Evolutionary conservation across 2,329 filamentous ascomycete genomes (phyloP).

Genomic region (Colletotrichum sidae): DNA sequence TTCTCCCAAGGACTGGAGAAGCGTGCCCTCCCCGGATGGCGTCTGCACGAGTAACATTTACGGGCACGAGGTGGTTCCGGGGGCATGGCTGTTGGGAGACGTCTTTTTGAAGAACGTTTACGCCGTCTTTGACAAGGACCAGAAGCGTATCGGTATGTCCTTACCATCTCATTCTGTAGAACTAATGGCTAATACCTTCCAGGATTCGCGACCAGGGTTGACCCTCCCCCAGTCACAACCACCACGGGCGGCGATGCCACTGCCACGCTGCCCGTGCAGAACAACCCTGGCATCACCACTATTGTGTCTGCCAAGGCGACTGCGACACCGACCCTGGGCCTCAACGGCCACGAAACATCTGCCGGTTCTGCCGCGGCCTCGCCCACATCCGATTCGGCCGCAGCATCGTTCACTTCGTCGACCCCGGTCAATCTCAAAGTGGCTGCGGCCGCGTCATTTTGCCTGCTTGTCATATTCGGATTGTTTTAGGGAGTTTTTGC

Average conservation of each 20-base stretch:
- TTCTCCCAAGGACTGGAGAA: slow-evolving; percentile 78
- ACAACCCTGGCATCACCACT: slow-evolving; percentile 22
- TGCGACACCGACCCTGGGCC: slow-evolving; percentile 42
- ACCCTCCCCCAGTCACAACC: slow-evolving; percentile 38
- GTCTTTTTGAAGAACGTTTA: slow-evolving; percentile 93
- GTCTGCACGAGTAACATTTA: slow-evolving; percentile 79
- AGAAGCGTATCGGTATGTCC: slow-evolving; percentile 69
- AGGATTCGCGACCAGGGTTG: slow-evolving; percentile 53
- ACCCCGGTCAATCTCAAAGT: slow-evolving; percentile 6
- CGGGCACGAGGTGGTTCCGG: slow-evolving; percentile 74
- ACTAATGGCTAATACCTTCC: slow-evolving; percentile 24
- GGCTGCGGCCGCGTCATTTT: slow-evolving; percentile 21
- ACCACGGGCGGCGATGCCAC: slow-evolving; percentile 8
- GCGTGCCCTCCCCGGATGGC: slow-evolving; percentile 54
- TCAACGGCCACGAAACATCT: slow-evolving; percentile 52
- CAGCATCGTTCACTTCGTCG: slow-evolving; percentile 14
- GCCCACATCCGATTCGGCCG: slow-evolving; percentile 16
- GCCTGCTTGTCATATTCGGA: slow-evolving; percentile 25
- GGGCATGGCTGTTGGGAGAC: slow-evolving; percentile 84
- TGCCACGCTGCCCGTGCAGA: slow-evolving; percentile 22
- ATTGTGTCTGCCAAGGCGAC: slow-evolving; percentile 32
- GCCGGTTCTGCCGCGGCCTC: slow-evolving; percentile 35
- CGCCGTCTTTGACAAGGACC: slow-evolving; percentile 82
- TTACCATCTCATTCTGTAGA: too few species aligned
- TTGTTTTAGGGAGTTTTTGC: slow-evolving; percentile 20